These are phyloP conservation scores for Pyrenopolyporus hunteri DNA, from an alignment of 495 filamentous ascomycete species.

Conservation along the genomic window DNA sequence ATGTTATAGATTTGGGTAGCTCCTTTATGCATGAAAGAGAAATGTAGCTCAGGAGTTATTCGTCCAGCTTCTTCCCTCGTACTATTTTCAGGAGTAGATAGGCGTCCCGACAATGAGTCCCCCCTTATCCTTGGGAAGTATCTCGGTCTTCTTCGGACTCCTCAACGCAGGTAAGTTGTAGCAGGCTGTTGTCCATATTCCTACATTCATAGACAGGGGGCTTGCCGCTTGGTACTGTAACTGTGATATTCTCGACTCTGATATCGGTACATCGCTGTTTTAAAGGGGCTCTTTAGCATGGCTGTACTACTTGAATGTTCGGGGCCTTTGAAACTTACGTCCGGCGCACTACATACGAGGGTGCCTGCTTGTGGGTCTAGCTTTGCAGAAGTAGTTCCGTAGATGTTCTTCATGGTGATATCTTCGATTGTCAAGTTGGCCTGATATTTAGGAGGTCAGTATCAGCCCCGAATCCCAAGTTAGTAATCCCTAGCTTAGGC, in stretches of 20 bases:
- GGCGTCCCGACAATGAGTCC: background rate
- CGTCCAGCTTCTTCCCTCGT: background rate
- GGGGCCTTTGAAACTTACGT: conserved; percentile 12
- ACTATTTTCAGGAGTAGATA: background rate
- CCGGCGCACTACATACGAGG: conserved; percentile 31
- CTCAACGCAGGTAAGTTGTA: conserved; percentile 19
- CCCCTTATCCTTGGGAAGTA: conserved; percentile 12
- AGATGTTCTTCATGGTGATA: conserved; percentile 36
- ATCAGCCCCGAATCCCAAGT: background rate
- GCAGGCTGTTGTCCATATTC: conserved; percentile 27
- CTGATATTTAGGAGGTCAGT: conserved; percentile 10
- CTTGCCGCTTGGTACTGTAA: conserved; percentile 27
- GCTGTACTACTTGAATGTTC: background rate
- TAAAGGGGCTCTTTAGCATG: background rate
- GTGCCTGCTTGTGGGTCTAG: conserved; percentile 33
- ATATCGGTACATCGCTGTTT: conserved; percentile 28
- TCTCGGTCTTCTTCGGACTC: conserved; percentile 23
- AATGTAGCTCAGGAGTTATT: no score
- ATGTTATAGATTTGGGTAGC: no score
- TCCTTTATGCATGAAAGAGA: no score
- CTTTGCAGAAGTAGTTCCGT: conserved; percentile 28
- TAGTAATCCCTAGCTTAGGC: background rate
- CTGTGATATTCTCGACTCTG: conserved; percentile 29
- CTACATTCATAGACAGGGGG: conserved; percentile 30
- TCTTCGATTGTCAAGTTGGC: conserved; percentile 39